Conservation (phyloP, 2,329 filamentous ascomycete genomes). For the Aspergillus sp. region DNA sequence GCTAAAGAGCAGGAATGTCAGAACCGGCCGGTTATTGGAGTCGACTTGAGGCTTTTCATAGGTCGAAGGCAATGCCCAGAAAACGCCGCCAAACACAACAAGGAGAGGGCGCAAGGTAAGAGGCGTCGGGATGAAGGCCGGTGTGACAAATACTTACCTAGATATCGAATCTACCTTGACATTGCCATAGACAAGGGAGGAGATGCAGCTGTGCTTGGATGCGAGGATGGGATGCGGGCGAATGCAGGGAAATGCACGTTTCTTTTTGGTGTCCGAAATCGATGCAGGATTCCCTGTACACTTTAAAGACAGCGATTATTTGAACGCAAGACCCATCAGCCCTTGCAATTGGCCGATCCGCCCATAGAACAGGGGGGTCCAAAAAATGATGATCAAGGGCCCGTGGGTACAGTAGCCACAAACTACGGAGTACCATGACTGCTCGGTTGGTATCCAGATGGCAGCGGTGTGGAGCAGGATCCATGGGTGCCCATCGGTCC, state of each 20-base stretch:
- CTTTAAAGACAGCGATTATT: conserved; percentile 9
- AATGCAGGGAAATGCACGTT: conserved; percentile 7
- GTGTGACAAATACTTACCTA: conserved; percentile 15
- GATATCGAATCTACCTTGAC: conserved; percentile 15
- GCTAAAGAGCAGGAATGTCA: neutral
- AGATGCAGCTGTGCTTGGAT: conserved; percentile 5
- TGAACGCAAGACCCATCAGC: conserved; percentile 7
- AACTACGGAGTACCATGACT: conserved; percentile 10
- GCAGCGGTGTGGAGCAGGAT: too few relatives aligned
- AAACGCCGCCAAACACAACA: too few relatives aligned
- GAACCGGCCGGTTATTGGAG: neutral
- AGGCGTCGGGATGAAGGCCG: too few relatives aligned
- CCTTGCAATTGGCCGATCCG: conserved; percentile 7
- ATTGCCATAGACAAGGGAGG: conserved; percentile 11
- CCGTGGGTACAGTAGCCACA: conserved; percentile 16
- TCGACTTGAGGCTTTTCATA: neutral
- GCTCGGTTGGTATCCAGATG: conserved; percentile 7
- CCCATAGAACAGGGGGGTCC: conserved; percentile 21
- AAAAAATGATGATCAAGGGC: conserved; percentile 22
- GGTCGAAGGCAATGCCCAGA: too few relatives aligned
- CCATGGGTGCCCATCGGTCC: conserved; percentile 10
- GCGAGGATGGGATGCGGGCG: neutral
- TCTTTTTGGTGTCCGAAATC: conserved; percentile 8
- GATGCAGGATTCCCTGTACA: conserved; percentile 16
- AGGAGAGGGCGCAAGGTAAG: too few relatives aligned